Base-by-base conservation (phyloP, 352 stramenopile genomes). In the Phytophthora melonis region DNA sequence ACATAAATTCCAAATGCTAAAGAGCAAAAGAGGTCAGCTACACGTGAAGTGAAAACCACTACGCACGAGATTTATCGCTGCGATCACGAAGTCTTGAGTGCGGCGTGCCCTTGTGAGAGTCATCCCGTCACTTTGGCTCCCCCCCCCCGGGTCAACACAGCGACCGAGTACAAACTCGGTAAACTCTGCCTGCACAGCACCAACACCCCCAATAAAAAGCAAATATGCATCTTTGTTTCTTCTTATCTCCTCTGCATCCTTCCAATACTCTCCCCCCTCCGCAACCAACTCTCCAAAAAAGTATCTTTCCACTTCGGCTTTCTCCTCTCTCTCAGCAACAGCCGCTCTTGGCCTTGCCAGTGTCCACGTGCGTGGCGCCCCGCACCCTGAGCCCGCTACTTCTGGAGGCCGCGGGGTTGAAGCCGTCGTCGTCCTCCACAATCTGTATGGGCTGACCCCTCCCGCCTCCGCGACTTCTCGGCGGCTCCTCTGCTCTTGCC, bases 381-480 rank as follows among this genome's bases (percentile, higher is more conserved):
- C 84, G 81, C 54, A 91, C 79, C 36, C 84, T 79, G 56, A 91
- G 56, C 0, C 82, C 82, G 53, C 45, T 73, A 66, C 68, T 82
- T 63, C 70, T 74, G 21, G 80, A 81, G 21, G 75, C 72, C 5
- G 62, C 58, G 14, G 72, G 61, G 59, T 53, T 79, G n/a, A 74
- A 71, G 34, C 66, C 67, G 16, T 85, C 81, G 27, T 89, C 68
- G 59, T 93, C 84, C 16, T 90, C 84, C 14, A 92, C 75, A 69
- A 91, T 90, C 70, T 91, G 81, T 68, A 87, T 87, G 9, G 79
- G 62, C 68, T 91, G 83, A 19, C 82, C 83, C n/a, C 80, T 75
- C 36, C 78, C 86, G 1, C 83, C 82, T 1, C 72, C 78, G 34
- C 82, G 82, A 77, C 75, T 88, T 74, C 70, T 75, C 47, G 70